These are phyloP conservation scores for Paecilomyces fulvus DNA, from an alignment of 2,329 filamentous ascomycete genomes.

Conservation along the genomic window DNA sequence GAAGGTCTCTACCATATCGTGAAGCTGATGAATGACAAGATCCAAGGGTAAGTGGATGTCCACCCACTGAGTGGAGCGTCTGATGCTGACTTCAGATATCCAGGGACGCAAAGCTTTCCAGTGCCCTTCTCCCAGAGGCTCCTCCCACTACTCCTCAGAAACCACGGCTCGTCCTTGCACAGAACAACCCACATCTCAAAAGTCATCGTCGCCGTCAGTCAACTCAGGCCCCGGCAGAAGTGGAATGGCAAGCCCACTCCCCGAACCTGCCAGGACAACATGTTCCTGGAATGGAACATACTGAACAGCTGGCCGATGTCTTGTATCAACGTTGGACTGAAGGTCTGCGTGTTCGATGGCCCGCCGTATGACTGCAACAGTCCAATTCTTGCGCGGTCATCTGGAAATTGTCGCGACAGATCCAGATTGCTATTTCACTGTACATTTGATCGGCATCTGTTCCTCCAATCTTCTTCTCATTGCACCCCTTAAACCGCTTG, in stretches of 20 bases:
- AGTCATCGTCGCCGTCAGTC: constrained; percentile 62
- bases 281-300: constrained; percentile 79
- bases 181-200: constrained; percentile 77
- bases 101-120: constrained; percentile 32
- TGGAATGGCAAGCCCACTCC: constrained; percentile 29
- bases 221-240: constrained; percentile 23
- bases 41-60: constrained; percentile 41
- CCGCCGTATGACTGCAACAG: constrained; percentile 18
- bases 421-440: background rate
- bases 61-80: background rate
- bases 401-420: background rate
- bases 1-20: constrained; percentile 84
- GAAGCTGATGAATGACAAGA: constrained; percentile 63
- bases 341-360: constrained; percentile 66
- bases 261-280: constrained; percentile 48
- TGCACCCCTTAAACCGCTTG: background rate
- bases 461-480: background rate
- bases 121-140: constrained; percentile 26
- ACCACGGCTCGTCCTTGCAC: constrained; percentile 64
- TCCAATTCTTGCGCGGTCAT: background rate
- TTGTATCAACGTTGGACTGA: constrained; percentile 87
- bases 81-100: constrained; percentile 1
- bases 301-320: constrained; percentile 78
- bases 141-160: constrained; percentile 35
- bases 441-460: background rate